A percentile compares a stretch with the other conserved stretches of the same genome.
phyloP scores from a whole-genome alignment of 2,329 filamentous ascomycete species.

The Amauroascus verrucosus region DNA sequence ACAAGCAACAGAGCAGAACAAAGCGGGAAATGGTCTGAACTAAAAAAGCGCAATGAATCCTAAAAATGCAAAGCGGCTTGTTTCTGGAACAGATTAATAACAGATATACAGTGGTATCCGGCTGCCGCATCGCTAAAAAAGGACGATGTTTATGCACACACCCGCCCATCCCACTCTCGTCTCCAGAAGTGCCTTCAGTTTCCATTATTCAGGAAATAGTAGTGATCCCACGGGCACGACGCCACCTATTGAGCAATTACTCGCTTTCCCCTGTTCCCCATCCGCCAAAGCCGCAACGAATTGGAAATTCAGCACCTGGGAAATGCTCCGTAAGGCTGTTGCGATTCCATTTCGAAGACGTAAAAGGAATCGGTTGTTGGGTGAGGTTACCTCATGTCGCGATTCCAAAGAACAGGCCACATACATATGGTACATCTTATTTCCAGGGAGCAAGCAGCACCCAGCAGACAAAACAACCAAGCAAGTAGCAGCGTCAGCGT shows the following conservation, averaged over 20 bases:
- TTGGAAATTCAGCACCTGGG: neutral
- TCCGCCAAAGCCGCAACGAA: neutral
- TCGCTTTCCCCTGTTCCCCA: slow-evolving; percentile 1
- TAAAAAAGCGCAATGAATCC: too few relatives aligned
- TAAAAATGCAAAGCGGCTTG: neutral
- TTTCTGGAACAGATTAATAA: slow-evolving; percentile 6
- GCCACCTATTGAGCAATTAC: neutral
- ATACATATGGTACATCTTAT: too few relatives aligned
- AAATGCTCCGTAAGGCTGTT: slow-evolving; percentile 6
- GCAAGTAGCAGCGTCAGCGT: too few relatives aligned
- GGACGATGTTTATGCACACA: neutral
- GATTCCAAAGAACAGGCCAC: too few relatives aligned
- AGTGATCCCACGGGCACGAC: neutral
- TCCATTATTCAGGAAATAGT: neutral
- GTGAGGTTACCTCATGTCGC: neutral
- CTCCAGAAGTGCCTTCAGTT: neutral
- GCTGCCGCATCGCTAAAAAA: neutral
- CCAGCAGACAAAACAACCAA: too few relatives aligned
- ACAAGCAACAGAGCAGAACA: neutral
- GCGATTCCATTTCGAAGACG: slow-evolving; percentile 1
- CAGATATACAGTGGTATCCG: neutral
- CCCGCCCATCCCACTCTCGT: neutral
- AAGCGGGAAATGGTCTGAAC: too few relatives aligned
- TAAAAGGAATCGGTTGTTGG: neutral
- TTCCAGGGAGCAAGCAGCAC: too few relatives aligned